A percentile compares a stretch with the other conserved stretches of the same genome.
phyloP scores from a whole-genome alignment of 2,329 filamentous ascomycete species.

The Colletotrichum limetticola region DNA sequence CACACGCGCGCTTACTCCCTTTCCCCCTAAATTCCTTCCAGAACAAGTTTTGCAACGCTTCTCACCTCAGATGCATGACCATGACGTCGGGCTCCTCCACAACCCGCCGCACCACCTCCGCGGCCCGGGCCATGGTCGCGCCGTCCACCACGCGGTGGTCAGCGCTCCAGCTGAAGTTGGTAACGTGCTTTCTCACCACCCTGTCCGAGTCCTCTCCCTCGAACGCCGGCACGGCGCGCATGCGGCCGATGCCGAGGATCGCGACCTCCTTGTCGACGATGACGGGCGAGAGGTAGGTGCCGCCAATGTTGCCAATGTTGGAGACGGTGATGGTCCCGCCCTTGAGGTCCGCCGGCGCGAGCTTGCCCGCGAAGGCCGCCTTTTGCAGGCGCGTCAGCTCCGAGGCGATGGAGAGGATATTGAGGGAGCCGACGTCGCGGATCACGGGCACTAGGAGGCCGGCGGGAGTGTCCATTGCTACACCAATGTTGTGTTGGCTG shows the following conservation, averaged over 20 bases:
- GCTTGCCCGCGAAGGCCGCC: constrained; percentile 78
- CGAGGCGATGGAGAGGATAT: constrained; percentile 79
- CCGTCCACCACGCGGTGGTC: constrained; percentile 96
- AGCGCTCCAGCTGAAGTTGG: constrained; percentile 95
- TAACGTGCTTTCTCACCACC: constrained; percentile 81
- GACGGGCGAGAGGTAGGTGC: constrained; percentile 90
- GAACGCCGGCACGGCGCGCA: constrained; percentile 86
- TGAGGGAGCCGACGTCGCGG: constrained; percentile 81
- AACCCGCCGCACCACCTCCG: constrained; percentile 79
- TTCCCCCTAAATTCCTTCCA: neutral
- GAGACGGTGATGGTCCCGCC: constrained; percentile 95
- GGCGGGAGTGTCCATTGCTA: constrained; percentile 92
- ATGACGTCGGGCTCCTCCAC: constrained; percentile 90
- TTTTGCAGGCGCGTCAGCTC: constrained; percentile 80
- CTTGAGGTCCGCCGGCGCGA: constrained; percentile 78
- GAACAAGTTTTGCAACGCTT: neutral
- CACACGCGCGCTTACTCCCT: neutral
- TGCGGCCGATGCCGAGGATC: constrained; percentile 88
- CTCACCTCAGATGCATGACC: constrained; percentile 80
- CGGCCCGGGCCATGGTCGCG: constrained; percentile 91
- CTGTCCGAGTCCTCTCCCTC: constrained; percentile 56
- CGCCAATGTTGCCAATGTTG: constrained; percentile 95
- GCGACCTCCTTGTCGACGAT: constrained; percentile 92
- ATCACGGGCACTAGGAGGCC: constrained; percentile 94
- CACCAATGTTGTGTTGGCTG: constrained; percentile 90